phyloP scores from a whole-genome alignment of 2,329 filamentous ascomycete species.

The Fusarium cyanostomum region DNA sequence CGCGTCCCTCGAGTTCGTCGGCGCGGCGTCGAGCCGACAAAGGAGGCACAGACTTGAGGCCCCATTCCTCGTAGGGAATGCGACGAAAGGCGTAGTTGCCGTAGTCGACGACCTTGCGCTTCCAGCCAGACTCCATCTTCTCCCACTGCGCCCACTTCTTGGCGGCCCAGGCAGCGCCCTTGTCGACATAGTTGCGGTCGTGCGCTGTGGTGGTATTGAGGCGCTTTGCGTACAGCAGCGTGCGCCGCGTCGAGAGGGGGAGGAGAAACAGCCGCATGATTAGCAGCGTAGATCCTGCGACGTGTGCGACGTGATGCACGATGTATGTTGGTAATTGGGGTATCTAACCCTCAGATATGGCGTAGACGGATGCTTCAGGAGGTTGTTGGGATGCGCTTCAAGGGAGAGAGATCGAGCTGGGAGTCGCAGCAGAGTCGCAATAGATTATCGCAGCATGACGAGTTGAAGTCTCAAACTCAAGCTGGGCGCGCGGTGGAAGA shows the following conservation, averaged over 20 bases:
- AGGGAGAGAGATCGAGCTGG: neutral
- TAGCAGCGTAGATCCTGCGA: constrained; percentile 9
- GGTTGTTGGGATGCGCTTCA: neutral
- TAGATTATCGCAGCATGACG: constrained; percentile 33
- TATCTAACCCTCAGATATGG: neutral
- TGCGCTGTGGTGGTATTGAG: constrained; percentile 64
- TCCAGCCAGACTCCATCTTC: constrained; percentile 84
- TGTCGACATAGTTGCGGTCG: constrained; percentile 69
- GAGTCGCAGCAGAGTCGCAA: constrained; percentile 9
- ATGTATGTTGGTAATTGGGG: neutral
- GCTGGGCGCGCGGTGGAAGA: constrained; percentile 13
- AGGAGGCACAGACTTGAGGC: constrained; percentile 91
- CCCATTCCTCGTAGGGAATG: constrained; percentile 98
- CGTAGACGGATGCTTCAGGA: neutral
- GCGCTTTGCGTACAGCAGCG: constrained; percentile 90
- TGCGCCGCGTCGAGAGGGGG: constrained; percentile 89
- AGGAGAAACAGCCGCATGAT: constrained; percentile 93
- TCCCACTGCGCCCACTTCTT: constrained; percentile 89
- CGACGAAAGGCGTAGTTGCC: constrained; percentile 86
- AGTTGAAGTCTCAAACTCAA: constrained; percentile 9
- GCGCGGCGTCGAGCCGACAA: constrained; percentile 72
- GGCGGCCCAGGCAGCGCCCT: constrained; percentile 74
- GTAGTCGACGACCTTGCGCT: constrained; percentile 84
- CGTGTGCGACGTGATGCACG: constrained; percentile 1
- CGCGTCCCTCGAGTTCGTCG: constrained; percentile 69